phyloP scores from a whole-genome alignment of 2,329 filamentous ascomycete genomes.

The Cylindrodendrum hubeiense region DNA sequence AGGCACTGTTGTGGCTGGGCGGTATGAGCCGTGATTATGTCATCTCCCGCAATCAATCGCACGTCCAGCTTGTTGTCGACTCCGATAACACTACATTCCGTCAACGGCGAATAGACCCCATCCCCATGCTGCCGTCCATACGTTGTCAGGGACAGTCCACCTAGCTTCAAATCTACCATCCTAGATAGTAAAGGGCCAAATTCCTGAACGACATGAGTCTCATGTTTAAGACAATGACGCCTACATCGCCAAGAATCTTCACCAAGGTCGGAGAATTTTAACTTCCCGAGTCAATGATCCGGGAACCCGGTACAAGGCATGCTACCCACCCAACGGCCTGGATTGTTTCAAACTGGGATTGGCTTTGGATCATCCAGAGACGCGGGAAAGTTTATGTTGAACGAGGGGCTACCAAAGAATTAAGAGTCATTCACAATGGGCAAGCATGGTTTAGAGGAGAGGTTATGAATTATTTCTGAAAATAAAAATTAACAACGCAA shows the following conservation, averaged over 20 bases:
- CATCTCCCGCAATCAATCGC: not conserved
- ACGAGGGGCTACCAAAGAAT: too few relatives aligned
- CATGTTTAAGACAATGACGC: not conserved
- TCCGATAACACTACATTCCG: too few relatives aligned
- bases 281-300: not conserved
- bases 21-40: not conserved
- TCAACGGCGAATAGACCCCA: too few relatives aligned
- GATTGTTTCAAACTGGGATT: too few relatives aligned
- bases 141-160: not conserved
- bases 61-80: not conserved
- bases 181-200: too few relatives aligned
- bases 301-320: not conserved
- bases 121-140: too few relatives aligned
- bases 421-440: too few relatives aligned
- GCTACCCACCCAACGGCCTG: not conserved
- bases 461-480: not conserved
- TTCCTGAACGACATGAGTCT: not conserved
- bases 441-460: too few relatives aligned
- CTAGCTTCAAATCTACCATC: not conserved
- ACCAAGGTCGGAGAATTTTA: not conserved
- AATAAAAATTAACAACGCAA: not conserved
- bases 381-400: too few relatives aligned
- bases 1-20: too few relatives aligned
- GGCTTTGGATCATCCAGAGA: too few relatives aligned
- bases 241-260: not conserved